A percentile compares a stretch with the other conserved stretches of the same genome.
Conservation (phyloP, 2,329 filamentous ascomycete species). For the Diaporthe citri region DNA sequence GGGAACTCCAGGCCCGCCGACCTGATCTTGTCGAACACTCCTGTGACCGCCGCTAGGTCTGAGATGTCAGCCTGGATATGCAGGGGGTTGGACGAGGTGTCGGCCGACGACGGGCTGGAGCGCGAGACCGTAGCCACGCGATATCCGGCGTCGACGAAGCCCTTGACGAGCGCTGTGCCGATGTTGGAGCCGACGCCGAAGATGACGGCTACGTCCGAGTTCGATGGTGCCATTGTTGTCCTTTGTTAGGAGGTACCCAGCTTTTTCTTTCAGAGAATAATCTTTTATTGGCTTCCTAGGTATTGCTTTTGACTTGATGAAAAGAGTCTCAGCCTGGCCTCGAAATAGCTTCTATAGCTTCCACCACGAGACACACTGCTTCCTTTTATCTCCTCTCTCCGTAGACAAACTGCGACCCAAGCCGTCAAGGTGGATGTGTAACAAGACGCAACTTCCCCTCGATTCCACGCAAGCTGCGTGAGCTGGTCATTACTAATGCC, state of each 20-base stretch:
- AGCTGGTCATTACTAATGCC: slow-evolving; percentile 10
- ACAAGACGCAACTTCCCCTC: not conserved
- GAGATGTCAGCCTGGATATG: slow-evolving; percentile 38
- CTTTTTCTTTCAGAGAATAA: not conserved
- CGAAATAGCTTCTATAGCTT: not conserved
- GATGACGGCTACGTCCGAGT: slow-evolving; percentile 37
- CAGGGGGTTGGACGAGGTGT: slow-evolving; percentile 13
- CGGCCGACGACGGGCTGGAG: slow-evolving; percentile 24
- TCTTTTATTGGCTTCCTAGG: not conserved
- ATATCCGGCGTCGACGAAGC: slow-evolving; percentile 39
- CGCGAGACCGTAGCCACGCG: slow-evolving; percentile 40
- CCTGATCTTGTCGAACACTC: slow-evolving; percentile 26
- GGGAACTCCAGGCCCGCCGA: slow-evolving; percentile 31
- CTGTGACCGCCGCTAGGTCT: slow-evolving; percentile 8
- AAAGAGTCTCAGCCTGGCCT: not conserved
- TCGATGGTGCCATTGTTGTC: not conserved
- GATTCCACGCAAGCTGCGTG: not conserved
- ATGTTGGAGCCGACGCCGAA: slow-evolving; percentile 41
- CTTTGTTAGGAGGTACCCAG: not conserved
- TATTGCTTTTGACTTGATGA: not conserved
- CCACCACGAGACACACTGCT: not conserved
- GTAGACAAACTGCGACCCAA: not conserved
- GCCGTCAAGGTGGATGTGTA: not conserved
- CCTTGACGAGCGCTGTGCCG: slow-evolving; percentile 36
- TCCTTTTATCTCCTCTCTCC: not conserved